Evolutionary conservation across 2,329 filamentous ascomycete species (phyloP).

Genomic region (Penicillium fuscoglaucum): DNA sequence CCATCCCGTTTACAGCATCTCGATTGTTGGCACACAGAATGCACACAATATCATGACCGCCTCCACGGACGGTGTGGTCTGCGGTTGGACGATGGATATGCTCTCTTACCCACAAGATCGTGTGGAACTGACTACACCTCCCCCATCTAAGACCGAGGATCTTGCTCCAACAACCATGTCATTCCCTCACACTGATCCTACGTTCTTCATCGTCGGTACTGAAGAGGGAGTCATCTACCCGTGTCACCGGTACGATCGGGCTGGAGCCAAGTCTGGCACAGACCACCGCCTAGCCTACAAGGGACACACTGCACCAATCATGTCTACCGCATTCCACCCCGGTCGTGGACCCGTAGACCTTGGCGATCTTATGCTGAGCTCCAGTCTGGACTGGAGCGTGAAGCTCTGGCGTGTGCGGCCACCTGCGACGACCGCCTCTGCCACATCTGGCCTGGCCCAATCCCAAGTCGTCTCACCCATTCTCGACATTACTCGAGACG

Average conservation of each 20-base stretch:
- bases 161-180: constrained; percentile 91
- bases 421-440: constrained; percentile 43
- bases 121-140: constrained; percentile 80
- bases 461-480: constrained; percentile 67
- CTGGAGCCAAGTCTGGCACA: constrained; percentile 93
- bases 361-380: constrained; percentile 88
- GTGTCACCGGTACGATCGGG: constrained; percentile 94
- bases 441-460: constrained; percentile 38
- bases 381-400: constrained; percentile 93
- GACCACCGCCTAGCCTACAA: constrained; percentile 85
- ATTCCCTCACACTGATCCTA: constrained; percentile 92
- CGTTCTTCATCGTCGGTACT: constrained; percentile 94
- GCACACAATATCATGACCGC: constrained; percentile 98
- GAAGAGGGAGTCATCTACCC: constrained; percentile 97
- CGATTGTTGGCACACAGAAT: constrained; percentile 96
- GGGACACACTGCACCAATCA: constrained; percentile 89
- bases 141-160: constrained; percentile 87
- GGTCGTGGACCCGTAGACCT: constrained; percentile 89
- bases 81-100: constrained; percentile 97
- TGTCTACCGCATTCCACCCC: constrained; percentile 94
- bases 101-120: constrained; percentile 94
- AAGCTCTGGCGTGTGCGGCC: constrained; percentile 90
- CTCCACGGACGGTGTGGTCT: constrained; percentile 94
- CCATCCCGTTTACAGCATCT: constrained; percentile 91
- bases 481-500: constrained; percentile 88